Conservation (phyloP, 495 filamentous ascomycete genomes). For the Lichenothelia convexa region DNA sequence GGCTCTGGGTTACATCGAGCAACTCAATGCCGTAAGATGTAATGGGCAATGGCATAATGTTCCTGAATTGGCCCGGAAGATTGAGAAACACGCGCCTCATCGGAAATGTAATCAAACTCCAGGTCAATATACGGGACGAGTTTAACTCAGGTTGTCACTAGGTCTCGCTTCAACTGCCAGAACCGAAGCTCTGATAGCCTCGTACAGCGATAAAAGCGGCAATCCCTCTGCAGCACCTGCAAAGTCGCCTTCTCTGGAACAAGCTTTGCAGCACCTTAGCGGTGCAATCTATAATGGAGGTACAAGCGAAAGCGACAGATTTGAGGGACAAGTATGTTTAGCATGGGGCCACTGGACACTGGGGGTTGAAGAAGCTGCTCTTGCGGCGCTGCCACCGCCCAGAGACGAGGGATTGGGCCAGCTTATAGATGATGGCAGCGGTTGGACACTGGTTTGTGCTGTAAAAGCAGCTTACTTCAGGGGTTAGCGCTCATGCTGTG, state of each 20-base stretch:
- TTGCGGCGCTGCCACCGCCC: constrained; percentile 41
- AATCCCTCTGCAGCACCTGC: constrained; percentile 25
- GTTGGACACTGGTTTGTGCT: constrained; percentile 65
- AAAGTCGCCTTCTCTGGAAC: constrained; percentile 33
- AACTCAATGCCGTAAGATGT: constrained; percentile 71
- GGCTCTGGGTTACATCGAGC: constrained; percentile 57
- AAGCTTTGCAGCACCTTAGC: constrained; percentile 39
- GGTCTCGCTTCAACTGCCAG: constrained; percentile 61
- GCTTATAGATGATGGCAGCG: constrained; percentile 30
- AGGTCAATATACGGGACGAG: constrained; percentile 4
- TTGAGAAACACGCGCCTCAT: constrained; percentile 81
- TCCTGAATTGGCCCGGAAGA: constrained; percentile 77
- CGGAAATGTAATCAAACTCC: constrained; percentile 51
- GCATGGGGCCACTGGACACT: constrained; percentile 69
- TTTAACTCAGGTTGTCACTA: constrained; percentile 18
- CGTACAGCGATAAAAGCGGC: constrained; percentile 20
- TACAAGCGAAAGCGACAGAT: constrained; percentile 43
- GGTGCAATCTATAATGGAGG: constrained; percentile 46
- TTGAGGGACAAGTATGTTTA: constrained; percentile 62
- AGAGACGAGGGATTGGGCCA: constrained; percentile 33
- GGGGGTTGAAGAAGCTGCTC: constrained; percentile 43
- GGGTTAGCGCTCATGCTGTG: no score
- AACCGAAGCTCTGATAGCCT: constrained; percentile 46
- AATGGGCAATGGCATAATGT: constrained; percentile 76
- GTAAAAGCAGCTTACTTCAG: constrained; percentile 62